These are phyloP conservation scores for Dillenia suffruticosa DNA, from an alignment of 164 flowering plant species.

Conservation along the genomic window DNA sequence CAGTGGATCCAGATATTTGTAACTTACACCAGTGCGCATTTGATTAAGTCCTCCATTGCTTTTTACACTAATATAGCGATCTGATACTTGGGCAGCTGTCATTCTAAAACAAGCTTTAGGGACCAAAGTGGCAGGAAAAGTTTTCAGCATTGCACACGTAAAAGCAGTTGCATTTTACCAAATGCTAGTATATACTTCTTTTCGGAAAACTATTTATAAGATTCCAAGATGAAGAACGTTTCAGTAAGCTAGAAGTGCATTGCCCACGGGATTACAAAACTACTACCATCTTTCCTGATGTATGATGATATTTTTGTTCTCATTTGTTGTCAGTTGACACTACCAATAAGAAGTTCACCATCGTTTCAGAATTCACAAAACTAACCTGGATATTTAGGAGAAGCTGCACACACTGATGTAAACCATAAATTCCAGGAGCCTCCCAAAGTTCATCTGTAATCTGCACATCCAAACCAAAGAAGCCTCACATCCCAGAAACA, in stretches of 20 bases:
- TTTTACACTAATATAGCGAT: constrained; percentile 69
- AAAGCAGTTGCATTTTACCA: not conserved
- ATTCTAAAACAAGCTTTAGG: constrained; percentile 1
- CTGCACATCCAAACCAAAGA: constrained; percentile 23
- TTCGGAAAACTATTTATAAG: not conserved
- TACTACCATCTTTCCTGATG: not conserved
- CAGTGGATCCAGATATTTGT: not conserved
- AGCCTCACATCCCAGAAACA: not conserved
- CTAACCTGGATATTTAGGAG: constrained; percentile 58
- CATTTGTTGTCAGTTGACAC: too few relatives aligned
- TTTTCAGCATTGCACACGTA: not conserved
- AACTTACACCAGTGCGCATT: constrained; percentile 97
- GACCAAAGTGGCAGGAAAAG: not conserved
- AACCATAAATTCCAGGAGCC: constrained; percentile 51
- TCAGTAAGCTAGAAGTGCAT: not conserved
- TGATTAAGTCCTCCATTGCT: constrained; percentile 97
- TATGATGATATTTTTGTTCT: too few relatives aligned
- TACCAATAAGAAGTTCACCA: too few relatives aligned
- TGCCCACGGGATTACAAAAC: not conserved
- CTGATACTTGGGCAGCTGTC: constrained; percentile 46
- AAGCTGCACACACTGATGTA: constrained; percentile 67
- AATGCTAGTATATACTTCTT: too few relatives aligned
- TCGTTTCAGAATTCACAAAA: not conserved
- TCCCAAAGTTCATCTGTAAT: constrained; percentile 50
- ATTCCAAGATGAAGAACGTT: not conserved